Evolutionary conservation across 2,329 filamentous ascomycete species (phyloP), one percentile per base, ranked within the genome.

Genomic region (Teratosphaeria viscida): DNA sequence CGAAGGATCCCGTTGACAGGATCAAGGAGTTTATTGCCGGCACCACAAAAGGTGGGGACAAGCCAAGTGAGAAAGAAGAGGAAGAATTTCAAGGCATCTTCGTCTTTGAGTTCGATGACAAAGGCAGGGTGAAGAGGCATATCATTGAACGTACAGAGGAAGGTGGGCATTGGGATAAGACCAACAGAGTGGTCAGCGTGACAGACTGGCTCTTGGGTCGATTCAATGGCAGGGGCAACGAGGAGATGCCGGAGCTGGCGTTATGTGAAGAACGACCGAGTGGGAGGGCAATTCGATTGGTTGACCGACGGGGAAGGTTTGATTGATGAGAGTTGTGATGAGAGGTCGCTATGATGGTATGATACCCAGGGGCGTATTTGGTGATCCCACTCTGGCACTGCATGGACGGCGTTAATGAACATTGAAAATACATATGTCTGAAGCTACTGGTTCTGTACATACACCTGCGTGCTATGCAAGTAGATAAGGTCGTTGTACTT

Each of bases 61-160:
- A 56, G 19, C 35, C 19, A 14, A 11, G 16, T 49, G 19, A 26
- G n/a, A 12, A 49, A 26, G 23, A 34, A 49, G 62, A 68, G 10
- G 87, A 89, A 68, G 88, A 92, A 69, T 97, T 97, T 67, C 89
- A 86, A 1, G 94, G 94, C 0, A 75, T 97, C 11, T 99, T 97
- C 74, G 87, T 96, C 61, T 99, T 99, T 72, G 90, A 95, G 65
- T 99, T 99, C 72, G 94, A 97, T 70, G 81, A 85, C 54, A 83
- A 95, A 67, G 94, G 94, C 1, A 82, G 90, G 63, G 85, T 99
- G 39, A 75, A 88, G 55, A 90, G 85, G 66, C 94, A 97, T 73
- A 95, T 90, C 0, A 97, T 99, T 68, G 94, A 99, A 75, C 89
- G 95, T 75, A 88, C 89, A 1, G 88, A 96, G 68, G 87, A 94